Conservation (phyloP, 306 rosid genomes). For the Malus domestica region DNA sequence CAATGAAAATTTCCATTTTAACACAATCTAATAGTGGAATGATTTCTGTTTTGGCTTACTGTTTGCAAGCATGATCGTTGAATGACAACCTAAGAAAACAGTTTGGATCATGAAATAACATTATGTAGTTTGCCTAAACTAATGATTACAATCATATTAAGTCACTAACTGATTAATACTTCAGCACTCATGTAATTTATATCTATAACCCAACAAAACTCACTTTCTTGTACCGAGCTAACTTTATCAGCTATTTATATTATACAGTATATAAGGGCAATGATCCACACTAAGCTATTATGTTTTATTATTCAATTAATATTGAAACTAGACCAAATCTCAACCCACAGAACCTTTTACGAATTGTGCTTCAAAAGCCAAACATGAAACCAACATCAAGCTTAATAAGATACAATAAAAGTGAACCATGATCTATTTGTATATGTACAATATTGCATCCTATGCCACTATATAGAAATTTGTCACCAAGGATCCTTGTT, state of each 20-base stretch:
- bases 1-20: no score
- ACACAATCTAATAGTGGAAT: no score
- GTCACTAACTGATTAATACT: no score
- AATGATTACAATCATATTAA: no score
- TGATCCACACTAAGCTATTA: not conserved
- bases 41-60: no score
- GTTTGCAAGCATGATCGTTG: no score
- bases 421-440: not conserved
- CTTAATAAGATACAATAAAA: not conserved
- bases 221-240: not conserved
- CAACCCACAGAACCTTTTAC: not conserved
- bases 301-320: no score
- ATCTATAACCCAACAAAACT: not conserved
- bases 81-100: no score
- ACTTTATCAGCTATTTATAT: not conserved
- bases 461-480: not conserved
- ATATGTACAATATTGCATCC: not conserved
- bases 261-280: not conserved
- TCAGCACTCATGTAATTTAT: no score
- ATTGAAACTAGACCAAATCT: not conserved
- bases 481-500: conserved; percentile 1
- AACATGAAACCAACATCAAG: not conserved
- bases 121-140: no score
- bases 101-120: no score
- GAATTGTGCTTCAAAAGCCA: not conserved